Evolutionary conservation across 176 grass and related monocot genomes (phyloP).

Genomic region (Cymbopogon citratus): DNA sequence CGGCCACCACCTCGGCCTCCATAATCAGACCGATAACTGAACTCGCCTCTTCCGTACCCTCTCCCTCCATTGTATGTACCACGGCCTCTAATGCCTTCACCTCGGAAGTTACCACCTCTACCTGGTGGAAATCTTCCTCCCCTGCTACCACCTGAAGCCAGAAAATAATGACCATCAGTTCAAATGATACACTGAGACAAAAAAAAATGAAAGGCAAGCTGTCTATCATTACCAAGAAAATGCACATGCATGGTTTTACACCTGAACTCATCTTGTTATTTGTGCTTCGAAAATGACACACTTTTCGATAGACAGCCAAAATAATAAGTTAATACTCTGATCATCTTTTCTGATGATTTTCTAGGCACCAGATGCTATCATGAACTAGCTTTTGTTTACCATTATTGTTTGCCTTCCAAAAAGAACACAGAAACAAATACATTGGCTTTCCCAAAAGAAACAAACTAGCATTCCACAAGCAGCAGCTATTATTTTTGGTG

Average conservation of each 20-base stretch:
- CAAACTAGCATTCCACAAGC: neutral
- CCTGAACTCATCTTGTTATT: neutral
- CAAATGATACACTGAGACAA: neutral
- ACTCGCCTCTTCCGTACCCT: constrained; percentile 59
- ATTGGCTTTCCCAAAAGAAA: neutral
- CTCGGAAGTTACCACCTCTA: constrained; percentile 68
- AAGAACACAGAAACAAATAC: neutral
- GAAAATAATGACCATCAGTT: constrained; percentile 12
- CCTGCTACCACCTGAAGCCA: constrained; percentile 51
- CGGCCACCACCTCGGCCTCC: constrained; percentile 56
- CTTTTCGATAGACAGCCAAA: neutral
- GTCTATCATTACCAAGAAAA: neutral
- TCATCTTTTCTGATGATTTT: neutral
- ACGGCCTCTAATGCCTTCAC: constrained; percentile 64
- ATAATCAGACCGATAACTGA: constrained; percentile 51
- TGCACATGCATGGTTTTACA: neutral
- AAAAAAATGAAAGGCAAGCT: neutral
- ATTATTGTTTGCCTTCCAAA: neutral
- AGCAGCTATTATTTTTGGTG: too few species aligned
- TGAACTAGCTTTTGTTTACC: neutral
- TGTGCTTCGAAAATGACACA: neutral
- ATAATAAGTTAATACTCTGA: neutral
- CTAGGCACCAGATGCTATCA: neutral
- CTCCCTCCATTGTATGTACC: constrained; percentile 60
- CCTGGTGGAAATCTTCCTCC: constrained; percentile 64